A percentile compares a stretch with the other conserved stretches of the same genome.
Conservation (phyloP, 495 filamentous ascomycete species). For the Neurospora terricola region DNA sequence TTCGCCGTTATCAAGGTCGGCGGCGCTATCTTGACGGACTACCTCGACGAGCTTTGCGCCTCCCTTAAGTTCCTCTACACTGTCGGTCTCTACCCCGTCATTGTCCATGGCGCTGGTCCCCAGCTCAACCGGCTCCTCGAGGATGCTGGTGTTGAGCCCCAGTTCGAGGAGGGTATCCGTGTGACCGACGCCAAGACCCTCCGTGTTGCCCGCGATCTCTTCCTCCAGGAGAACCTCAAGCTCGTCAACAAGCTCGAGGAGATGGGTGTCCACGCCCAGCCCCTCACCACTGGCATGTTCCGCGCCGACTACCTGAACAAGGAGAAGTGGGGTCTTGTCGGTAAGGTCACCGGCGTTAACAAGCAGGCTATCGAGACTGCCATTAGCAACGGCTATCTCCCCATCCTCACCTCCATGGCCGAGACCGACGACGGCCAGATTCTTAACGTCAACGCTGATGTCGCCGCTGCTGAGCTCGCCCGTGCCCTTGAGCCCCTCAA, state of each 20-base stretch:
- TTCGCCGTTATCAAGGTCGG: constrained; percentile 99
- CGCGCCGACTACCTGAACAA: constrained; percentile 90
- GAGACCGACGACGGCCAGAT: constrained; percentile 90
- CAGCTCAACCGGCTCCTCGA: constrained; percentile 93
- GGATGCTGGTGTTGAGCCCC: constrained; percentile 84
- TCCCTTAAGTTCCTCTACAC: constrained; percentile 88
- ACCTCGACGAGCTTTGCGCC: constrained; percentile 79
- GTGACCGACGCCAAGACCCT: constrained; percentile 95
- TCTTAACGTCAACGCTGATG: constrained; percentile 95
- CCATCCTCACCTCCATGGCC: constrained; percentile 94
- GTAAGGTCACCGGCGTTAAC: constrained; percentile 91
- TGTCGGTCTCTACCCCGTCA: constrained; percentile 90
- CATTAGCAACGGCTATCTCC: constrained; percentile 84
- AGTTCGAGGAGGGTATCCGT: constrained; percentile 94
- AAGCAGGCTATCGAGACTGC: constrained; percentile 84
- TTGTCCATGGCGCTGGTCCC: constrained; percentile 92
- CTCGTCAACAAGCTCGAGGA: constrained; percentile 85
- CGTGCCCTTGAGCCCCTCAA: constrained; percentile 86
- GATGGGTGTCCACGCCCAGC: constrained; percentile 82
- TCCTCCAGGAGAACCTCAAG: constrained; percentile 93
- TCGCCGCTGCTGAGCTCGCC: constrained; percentile 88
- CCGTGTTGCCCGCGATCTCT: constrained; percentile 79
- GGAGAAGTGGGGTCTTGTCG: constrained; percentile 88
- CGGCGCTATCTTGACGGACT: constrained; percentile 92
- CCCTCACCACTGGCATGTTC: constrained; percentile 89